Evolutionary conservation across 176 grass and related monocot species (phyloP).

Genomic region (Oryza nivara): DNA sequence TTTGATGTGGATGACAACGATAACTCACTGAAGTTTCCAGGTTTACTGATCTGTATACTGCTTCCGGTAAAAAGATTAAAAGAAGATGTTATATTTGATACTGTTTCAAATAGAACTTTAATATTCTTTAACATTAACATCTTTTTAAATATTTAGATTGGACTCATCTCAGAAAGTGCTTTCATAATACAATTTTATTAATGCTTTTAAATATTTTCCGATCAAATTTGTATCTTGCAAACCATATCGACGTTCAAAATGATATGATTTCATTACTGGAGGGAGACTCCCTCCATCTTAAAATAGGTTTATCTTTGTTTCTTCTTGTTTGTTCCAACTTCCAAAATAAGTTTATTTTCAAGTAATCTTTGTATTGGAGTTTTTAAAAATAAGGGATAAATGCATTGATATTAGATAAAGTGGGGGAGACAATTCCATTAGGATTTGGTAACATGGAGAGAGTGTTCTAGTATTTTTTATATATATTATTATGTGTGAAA

Average conservation of each 20-base stretch:
- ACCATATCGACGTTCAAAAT: no score
- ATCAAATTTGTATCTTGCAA: not conserved
- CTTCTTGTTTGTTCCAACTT: no score
- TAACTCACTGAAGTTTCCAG: not conserved
- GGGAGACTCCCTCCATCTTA: no score
- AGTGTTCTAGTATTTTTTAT: no score
- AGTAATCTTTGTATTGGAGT: no score
- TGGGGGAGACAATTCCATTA: no score
- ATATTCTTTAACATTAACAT: not conserved
- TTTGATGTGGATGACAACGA: not conserved
- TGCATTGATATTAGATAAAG: no score
- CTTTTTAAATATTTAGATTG: not conserved
- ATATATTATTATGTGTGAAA: no score
- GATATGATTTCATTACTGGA: not conserved
- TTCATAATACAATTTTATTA: not conserved
- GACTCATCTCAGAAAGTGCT: not conserved
- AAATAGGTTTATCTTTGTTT: no score
- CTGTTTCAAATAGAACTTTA: not conserved
- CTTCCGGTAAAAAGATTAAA: not conserved
- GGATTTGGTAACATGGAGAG: no score
- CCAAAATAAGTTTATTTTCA: no score
- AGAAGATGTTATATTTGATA: not conserved
- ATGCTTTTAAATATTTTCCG: not conserved
- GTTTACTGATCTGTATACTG: not conserved
- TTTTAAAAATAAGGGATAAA: no score